These are phyloP conservation scores for Cryphonectria nitschkei DNA, from an alignment of 2,329 filamentous ascomycete genomes.

Conservation along the genomic window DNA sequence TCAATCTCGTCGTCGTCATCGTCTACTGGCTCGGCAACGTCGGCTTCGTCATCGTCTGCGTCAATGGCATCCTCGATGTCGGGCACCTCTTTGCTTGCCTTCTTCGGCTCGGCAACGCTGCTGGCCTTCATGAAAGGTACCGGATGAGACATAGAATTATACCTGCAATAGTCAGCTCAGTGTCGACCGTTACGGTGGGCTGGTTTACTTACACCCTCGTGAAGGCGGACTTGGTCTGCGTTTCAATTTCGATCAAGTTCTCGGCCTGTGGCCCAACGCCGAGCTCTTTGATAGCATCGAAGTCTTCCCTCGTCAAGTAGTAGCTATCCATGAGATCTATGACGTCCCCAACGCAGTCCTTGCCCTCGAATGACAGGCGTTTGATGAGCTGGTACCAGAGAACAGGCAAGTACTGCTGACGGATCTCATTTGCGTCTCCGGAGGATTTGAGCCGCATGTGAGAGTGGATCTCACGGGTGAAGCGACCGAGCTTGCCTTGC, in stretches of 20 bases:
- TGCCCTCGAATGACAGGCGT: conserved; percentile 75
- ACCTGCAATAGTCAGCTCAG: conserved; percentile 52
- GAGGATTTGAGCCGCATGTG: conserved; percentile 93
- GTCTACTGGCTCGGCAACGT: conserved; percentile 58
- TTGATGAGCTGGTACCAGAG: conserved; percentile 83
- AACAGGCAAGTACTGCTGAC: conserved; percentile 90
- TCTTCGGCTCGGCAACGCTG: conserved; percentile 73
- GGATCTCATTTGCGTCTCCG: conserved; percentile 89
- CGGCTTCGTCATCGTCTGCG: conserved; percentile 83
- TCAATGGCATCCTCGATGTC: conserved; percentile 97
- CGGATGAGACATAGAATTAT: conserved; percentile 85
- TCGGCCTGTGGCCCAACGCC: conserved; percentile 85
- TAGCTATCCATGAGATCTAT: conserved; percentile 98
- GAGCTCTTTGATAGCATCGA: conserved; percentile 88
- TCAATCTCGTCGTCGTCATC: conserved; percentile 81
- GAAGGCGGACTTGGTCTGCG: conserved; percentile 85
- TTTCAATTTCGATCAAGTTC: conserved; percentile 75
- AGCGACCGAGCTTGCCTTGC: conserved; percentile 74
- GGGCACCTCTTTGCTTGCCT: conserved; percentile 73
- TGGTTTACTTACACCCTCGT: conserved; percentile 74
- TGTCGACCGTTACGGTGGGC: conserved; percentile 1
- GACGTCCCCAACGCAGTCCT: conserved; percentile 77
- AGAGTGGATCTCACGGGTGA: conserved; percentile 90
- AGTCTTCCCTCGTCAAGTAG: conserved; percentile 91
- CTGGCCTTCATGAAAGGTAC: conserved; percentile 96